Base-by-base conservation (phyloP, 495 filamentous ascomycete genomes). In the Neurospora sublineolata region DNA sequence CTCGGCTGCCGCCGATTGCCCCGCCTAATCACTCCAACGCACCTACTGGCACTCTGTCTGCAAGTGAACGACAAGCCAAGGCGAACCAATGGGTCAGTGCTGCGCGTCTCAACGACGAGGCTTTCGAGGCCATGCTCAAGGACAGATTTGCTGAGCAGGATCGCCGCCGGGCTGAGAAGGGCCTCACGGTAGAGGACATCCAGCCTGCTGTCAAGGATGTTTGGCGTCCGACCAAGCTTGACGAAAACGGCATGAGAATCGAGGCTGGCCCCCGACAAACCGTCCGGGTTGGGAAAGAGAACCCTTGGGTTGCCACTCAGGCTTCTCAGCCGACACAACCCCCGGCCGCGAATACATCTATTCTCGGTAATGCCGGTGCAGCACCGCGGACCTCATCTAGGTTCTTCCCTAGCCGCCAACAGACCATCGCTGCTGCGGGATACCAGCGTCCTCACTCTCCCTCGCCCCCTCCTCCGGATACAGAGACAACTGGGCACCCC, bases 401-500 rank as follows among this genome's bases (percentile, higher is more conserved):
- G 37, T 94, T 93, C 79, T 94, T 94, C 82, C 92, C 92, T 16
- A 38, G 46, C 20, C 71, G 71, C 8, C 71, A 36, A 9, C 67
- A 70, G 27, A 46, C 44, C 10, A 36, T 67, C 23, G 36, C 68
- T 1, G 73, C 76, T 16, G 73, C 80, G 18, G 52, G 74, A 4
- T 60, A 69, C 23, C 52, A 70, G 0, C 79, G 83, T 7, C 78
- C 79, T 27, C 80, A 80, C n/a, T 86, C 86, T 0, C 86, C 86
- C 0, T 92, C 91, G 2, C 91, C 91, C 3, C 92, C 92, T 40
- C 92, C 92, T 7, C 91, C 92, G 0, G 91, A 92, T 69, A 89
- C 88, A 72, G 85, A 64, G 52, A 64, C 52, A 1, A 64, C 81
- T 44, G 84, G 84, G 27, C 92, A 94, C 75, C 92, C 92, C 0